A percentile compares a stretch with the other conserved stretches of the same genome.
Conservation (phyloP, 371 early-diverging fungal genomes). For the Mucor mucedo region DNA sequence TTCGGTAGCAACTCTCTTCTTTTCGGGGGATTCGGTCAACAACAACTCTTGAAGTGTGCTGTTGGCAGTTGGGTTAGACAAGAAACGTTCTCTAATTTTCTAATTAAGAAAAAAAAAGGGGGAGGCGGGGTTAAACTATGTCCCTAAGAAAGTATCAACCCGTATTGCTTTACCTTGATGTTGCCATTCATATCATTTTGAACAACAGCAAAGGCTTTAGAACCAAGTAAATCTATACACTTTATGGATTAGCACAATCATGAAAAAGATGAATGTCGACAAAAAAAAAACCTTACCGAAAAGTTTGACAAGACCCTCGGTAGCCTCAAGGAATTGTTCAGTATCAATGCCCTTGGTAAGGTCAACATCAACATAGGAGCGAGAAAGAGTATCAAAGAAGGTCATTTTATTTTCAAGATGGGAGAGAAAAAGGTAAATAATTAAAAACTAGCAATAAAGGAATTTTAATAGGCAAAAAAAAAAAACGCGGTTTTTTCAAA, state of each 20-base stretch:
- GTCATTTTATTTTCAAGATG: constrained; percentile 29
- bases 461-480: not conserved
- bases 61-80: constrained; percentile 68
- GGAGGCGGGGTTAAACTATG: no score
- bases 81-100: constrained; percentile 84
- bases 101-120: constrained; percentile 26
- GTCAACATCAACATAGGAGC: constrained; percentile 77
- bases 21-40: constrained; percentile 71
- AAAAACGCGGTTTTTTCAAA: not conserved
- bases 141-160: no score
- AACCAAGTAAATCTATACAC: constrained; percentile 66
- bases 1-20: constrained; percentile 86
- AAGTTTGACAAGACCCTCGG: constrained; percentile 80
- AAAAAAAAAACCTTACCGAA: constrained; percentile 67
- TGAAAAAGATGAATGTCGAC: no score
- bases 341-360: constrained; percentile 78
- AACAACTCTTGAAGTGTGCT: constrained; percentile 85
- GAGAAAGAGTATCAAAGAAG: constrained; percentile 71
- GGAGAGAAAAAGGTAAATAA: constrained; percentile 1
- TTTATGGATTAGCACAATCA: not conserved
- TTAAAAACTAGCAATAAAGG: not conserved
- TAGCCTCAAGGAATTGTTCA: constrained; percentile 82
- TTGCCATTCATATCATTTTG: constrained; percentile 92
- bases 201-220: constrained; percentile 82
- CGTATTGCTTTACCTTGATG: constrained; percentile 63